Evolutionary conservation across 1,284 basidiomycete species (phyloP), one percentile per base, ranked within the genome.

Genomic region (Marasmius fiardii): DNA sequence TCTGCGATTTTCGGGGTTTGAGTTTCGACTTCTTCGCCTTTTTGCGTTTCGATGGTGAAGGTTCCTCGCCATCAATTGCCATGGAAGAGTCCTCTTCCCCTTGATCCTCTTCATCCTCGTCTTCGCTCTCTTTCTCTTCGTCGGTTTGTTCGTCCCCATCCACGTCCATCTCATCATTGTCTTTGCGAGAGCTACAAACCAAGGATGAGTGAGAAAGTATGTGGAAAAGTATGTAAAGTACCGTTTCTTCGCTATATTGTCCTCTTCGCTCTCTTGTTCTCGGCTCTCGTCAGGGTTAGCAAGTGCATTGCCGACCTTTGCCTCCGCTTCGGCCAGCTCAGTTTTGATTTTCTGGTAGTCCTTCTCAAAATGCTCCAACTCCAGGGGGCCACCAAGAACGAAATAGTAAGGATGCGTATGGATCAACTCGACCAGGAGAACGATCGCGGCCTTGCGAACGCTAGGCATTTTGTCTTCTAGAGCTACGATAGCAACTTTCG

Each of bases 391-490:
- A 0, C 95, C 95, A 64, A 97, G 88, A 70, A 92, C 81, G 68
- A 93, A 78, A 0, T 90, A 90, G 67, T 92, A 98, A 1, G 96
- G 95, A 73, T 99, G 96, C 0, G 95, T 98, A 58, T 83, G 65
- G 43, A 99, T 76, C 23, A 99, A 76, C 65, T 86, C 85, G 48
- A 84, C 84, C 31, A 99, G 73, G 5, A 98, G 75, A 18, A 83
- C 80, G 51, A 93, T 89, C 10, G 95, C 90, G 57, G 83, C 85
- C 70, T 94, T 94, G 62, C 96, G 81, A 12, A 97, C 96, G 11
- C 82, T 86, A 31, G 92, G 86, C 1, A 86, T 88, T 73, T 98
- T 98, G 76, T 99, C 97, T 63, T 94, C 88, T 53, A 99, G 77
- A 5, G 92, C 88, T 5, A 79, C 84, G 35, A 92, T 84, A 0